Evolutionary conservation across 495 filamentous ascomycete species (phyloP).

Genomic region (Trichoderma erinaceum): DNA sequence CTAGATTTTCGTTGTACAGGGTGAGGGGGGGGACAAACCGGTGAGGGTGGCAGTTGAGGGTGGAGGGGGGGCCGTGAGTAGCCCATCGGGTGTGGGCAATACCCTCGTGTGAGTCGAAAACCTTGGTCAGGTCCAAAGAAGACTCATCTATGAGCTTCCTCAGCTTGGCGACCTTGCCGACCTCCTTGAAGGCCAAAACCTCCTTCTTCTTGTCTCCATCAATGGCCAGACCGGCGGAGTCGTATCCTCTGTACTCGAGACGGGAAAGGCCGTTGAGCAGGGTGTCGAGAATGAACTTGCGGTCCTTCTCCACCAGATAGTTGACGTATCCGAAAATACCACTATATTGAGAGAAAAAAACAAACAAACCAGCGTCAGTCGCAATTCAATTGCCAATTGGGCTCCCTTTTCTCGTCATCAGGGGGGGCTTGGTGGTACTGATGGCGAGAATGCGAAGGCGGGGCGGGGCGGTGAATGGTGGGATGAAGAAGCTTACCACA

Average conservation of each 20-base stretch:
- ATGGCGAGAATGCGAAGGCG: neutral
- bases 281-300: slow-evolving; percentile 88
- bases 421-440: neutral
- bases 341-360: slow-evolving; percentile 42
- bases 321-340: slow-evolving; percentile 99
- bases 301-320: slow-evolving; percentile 89
- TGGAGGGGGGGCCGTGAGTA: slow-evolving; percentile 90
- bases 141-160: slow-evolving; percentile 83
- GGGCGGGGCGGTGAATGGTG: slow-evolving; percentile 12
- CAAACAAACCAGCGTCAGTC: slow-evolving; percentile 21
- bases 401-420: neutral
- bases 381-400: slow-evolving; percentile 6
- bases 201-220: slow-evolving; percentile 99
- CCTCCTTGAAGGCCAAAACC: slow-evolving; percentile 96
- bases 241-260: slow-evolving; percentile 94
- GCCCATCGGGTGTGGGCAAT: slow-evolving; percentile 99
- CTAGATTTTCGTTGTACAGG: neutral
- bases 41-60: slow-evolving; percentile 96
- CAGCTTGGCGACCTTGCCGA: slow-evolving; percentile 95
- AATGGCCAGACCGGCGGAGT: slow-evolving; percentile 91
- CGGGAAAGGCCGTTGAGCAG: slow-evolving; percentile 88
- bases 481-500: slow-evolving; percentile 15
- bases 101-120: slow-evolving; percentile 94
- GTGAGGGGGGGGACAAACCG: slow-evolving; percentile 53
- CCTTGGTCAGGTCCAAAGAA: slow-evolving; percentile 77